Evolutionary conservation across 2,329 filamentous ascomycete species (phyloP).

Genomic region (Scolecobasidium constrictum): DNA sequence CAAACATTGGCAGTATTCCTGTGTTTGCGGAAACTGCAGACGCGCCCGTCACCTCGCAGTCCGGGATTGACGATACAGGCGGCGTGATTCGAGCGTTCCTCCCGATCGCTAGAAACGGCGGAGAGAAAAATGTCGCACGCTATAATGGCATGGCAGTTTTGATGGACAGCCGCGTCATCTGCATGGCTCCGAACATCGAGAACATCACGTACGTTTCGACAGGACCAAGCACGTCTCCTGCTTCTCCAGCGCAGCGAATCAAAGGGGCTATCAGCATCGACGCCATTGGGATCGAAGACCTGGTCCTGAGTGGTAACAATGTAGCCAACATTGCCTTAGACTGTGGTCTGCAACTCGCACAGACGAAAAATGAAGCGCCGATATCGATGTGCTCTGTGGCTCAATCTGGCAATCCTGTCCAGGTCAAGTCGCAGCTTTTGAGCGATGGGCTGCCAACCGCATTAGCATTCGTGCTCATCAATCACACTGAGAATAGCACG

Average conservation of each 20-base stretch:
- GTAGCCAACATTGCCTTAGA: neutral
- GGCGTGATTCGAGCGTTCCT: neutral
- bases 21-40: neutral
- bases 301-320: neutral
- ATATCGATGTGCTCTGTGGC: neutral
- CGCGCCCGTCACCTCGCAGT: neutral
- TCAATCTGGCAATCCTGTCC: neutral
- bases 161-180: neutral
- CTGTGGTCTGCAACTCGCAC: neutral
- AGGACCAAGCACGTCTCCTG: neutral
- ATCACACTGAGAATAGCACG: neutral
- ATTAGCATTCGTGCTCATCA: neutral
- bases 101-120: neutral
- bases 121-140: neutral
- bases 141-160: neutral
- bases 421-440: neutral
- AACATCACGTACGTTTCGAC: neutral
- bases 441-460: neutral
- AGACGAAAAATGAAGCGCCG: neutral
- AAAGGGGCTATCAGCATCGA: neutral
- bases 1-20: neutral
- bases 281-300: neutral
- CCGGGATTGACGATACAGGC: neutral
- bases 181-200: neutral
- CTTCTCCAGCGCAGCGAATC: neutral